Conservation (phyloP, 192 early-diverging fungal genomes). For the Coemansia sp. region DNA sequence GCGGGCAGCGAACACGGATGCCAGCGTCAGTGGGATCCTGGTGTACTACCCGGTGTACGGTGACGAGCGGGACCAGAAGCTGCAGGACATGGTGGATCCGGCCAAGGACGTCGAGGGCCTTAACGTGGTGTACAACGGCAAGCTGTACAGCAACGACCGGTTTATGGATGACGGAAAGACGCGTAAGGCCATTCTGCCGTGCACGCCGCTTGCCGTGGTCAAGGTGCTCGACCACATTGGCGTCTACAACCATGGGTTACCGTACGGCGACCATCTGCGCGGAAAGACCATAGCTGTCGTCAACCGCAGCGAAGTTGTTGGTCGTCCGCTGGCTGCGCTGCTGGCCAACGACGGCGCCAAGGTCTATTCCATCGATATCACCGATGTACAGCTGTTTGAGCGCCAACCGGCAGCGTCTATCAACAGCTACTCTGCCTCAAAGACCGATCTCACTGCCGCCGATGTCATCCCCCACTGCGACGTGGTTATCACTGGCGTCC, state of each 20-base stretch:
- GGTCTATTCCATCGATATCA: constrained; percentile 93
- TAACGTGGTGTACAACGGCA: constrained; percentile 91
- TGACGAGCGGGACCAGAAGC: constrained; percentile 88
- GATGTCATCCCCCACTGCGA: constrained; percentile 86
- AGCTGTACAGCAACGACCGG: constrained; percentile 95
- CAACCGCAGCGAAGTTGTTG: constrained; percentile 97
- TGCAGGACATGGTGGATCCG: constrained; percentile 87
- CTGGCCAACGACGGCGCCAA: constrained; percentile 98
- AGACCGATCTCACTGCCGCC: constrained; percentile 69
- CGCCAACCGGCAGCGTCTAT: constrained; percentile 68
- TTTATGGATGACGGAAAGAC: constrained; percentile 79
- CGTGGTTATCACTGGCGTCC: constrained; percentile 98
- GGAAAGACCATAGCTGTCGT: constrained; percentile 90
- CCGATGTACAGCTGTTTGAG: constrained; percentile 77
- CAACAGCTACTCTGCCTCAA: constrained; percentile 66
- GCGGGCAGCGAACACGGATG: constrained; percentile 86
- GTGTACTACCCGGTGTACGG: constrained; percentile 99
- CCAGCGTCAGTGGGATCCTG: constrained; percentile 89
- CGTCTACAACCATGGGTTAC: constrained; percentile 85
- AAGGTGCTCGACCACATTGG: constrained; percentile 96
- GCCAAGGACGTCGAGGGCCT: constrained; percentile 97
- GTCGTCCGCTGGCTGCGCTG: constrained; percentile 93
- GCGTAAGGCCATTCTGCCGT: constrained; percentile 96
- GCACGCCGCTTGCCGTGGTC: constrained; percentile 96
- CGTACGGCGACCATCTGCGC: constrained; percentile 92